Percentiles rank a stretch among this genome's conserved stretches.
Evolutionary conservation across 75 land plant genomes (phyloP).

Genomic region (Pseudotsuga menziesii): DNA sequence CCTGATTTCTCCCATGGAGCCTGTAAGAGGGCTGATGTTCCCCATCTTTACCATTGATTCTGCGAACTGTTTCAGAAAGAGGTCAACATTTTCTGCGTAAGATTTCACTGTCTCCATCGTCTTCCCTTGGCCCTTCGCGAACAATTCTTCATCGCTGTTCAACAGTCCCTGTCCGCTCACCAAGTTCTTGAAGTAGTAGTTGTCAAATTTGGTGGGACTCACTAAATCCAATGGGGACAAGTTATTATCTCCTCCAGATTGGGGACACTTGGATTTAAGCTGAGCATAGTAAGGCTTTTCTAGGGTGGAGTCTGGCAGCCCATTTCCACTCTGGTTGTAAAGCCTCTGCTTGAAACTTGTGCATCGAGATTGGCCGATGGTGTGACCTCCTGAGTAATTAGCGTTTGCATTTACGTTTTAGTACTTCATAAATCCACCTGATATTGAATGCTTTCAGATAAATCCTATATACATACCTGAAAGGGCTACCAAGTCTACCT

Average conservation of each 20-base stretch:
- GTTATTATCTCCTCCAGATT: conserved; percentile 59
- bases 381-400: conserved; percentile 55
- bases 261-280: conserved; percentile 43
- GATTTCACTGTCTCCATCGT: conserved; percentile 42
- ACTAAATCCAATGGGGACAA: conserved; percentile 49
- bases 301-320: conserved; percentile 42
- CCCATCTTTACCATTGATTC: conserved; percentile 67
- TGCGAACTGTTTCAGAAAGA: conserved; percentile 60
- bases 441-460: too few relatives aligned
- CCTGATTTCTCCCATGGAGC: conserved; percentile 21
- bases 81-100: conserved; percentile 40
- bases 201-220: conserved; percentile 56
- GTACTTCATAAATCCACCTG: too few relatives aligned
- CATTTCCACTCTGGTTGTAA: conserved; percentile 67
- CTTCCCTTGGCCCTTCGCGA: conserved; percentile 13
- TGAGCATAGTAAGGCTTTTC: conserved; percentile 29
- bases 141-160: conserved; percentile 49
- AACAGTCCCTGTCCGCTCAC: conserved; percentile 41
- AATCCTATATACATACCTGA: conserved; percentile 33
- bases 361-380: conserved; percentile 69
- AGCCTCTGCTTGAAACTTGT: conserved; percentile 58
- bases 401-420: too few relatives aligned
- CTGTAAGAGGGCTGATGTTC: conserved; percentile 8
- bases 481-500: conserved; percentile 69
- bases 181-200: conserved; percentile 65